A percentile compares a stretch with the other conserved stretches of the same genome.
These are phyloP conservation scores for Mortierella sp. DNA, from an alignment of 371 early-diverging fungal species.

Conservation along the genomic window DNA sequence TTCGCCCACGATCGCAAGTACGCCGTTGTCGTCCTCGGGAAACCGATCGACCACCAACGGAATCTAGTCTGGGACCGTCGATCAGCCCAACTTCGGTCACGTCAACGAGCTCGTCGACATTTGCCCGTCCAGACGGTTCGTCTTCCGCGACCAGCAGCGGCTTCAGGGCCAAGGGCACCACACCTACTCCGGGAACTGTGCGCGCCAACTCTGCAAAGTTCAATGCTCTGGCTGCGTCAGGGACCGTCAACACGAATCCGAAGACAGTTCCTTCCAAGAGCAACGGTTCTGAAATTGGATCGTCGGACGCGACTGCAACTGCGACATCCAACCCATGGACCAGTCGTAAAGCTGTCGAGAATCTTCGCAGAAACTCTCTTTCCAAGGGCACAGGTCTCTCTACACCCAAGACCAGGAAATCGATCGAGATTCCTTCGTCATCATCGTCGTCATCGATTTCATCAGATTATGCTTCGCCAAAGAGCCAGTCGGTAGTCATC, in stretches of 20 bases:
- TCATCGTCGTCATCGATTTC: neutral
- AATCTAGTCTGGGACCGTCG: conserved; percentile 16
- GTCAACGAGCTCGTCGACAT: neutral
- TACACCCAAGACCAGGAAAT: conserved; percentile 3
- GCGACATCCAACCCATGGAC: conserved; percentile 30
- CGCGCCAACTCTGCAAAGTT: conserved; percentile 45
- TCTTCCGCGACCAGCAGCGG: conserved; percentile 7
- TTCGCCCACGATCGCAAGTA: conserved; percentile 1
- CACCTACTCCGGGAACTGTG: conserved; percentile 31
- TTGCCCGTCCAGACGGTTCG: neutral
- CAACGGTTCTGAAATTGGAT: neutral
- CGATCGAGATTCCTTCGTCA: neutral
- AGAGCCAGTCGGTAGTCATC: neutral
- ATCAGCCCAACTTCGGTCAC: neutral
- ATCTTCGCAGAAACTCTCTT: conserved; percentile 6
- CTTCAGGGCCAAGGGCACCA: neutral
- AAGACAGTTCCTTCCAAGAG: conserved; percentile 16
- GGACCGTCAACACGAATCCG: neutral
- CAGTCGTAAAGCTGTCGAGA: conserved; percentile 30
- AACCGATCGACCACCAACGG: conserved; percentile 1
- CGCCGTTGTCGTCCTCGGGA: neutral
- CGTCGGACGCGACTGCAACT: conserved; percentile 13
- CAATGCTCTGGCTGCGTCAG: conserved; percentile 29
- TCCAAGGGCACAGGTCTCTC: conserved; percentile 17
- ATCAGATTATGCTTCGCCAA: neutral